Percentiles rank a stretch among this genome's conserved stretches.
phyloP scores from a whole-genome alignment of 768 basidiomycete genomes.

The Kondoa subrosea region DNA sequence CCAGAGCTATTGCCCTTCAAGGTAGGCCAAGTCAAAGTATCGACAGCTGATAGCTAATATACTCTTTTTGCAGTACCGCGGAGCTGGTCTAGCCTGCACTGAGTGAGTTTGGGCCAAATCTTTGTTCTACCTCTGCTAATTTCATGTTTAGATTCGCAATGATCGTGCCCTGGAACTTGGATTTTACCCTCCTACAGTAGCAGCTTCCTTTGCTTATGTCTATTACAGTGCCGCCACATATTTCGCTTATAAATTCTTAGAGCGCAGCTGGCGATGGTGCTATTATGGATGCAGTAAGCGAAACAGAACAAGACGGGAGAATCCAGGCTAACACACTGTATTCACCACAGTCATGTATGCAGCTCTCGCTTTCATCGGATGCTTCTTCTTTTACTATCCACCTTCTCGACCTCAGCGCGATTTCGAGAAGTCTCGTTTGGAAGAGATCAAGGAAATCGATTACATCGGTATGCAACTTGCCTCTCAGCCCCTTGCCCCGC shows the following conservation, averaged over 20 bases:
- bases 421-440: not conserved
- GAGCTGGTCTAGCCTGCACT: not conserved
- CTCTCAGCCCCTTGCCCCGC: not conserved
- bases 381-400: not conserved
- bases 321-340: too few relatives aligned
- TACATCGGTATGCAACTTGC: not conserved
- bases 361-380: not conserved
- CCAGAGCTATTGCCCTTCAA: not conserved
- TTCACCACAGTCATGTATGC: not conserved
- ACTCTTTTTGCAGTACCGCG: too few relatives aligned
- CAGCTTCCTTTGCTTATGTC: too few relatives aligned
- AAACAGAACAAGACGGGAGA: too few relatives aligned
- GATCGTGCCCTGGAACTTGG: not conserved
- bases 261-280: not conserved
- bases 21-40: too few relatives aligned
- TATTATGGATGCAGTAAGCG: too few relatives aligned
- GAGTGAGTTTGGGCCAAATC: too few relatives aligned
- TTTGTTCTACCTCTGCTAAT: too few relatives aligned
- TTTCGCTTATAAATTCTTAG: not conserved
- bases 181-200: too few relatives aligned
- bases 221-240: not conserved
- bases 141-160: too few relatives aligned
- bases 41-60: too few relatives aligned
- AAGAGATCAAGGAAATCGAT: not conserved
- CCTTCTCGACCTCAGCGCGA: not conserved